Evolutionary conservation across 2,329 filamentous ascomycete species (phyloP), one percentile per base, ranked within the genome.

Genomic region (Didymella sp.): DNA sequence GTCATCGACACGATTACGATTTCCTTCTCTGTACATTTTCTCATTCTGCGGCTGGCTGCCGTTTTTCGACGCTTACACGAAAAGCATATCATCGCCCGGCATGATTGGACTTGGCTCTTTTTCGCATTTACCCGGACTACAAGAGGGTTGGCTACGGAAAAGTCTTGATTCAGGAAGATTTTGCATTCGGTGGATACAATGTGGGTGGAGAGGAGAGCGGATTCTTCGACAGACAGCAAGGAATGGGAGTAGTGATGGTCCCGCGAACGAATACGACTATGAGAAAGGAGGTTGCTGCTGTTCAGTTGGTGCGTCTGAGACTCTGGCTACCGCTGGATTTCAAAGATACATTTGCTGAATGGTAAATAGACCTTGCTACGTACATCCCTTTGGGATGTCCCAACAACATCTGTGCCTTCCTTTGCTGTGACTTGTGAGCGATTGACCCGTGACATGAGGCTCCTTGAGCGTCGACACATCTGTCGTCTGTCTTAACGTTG

Each of bases 1-100:
- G 61, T 59, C 64, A 68, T 72, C 66, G 69, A 69, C 68, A 72
- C 58, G 65, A 70, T 71, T 67, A 75, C 68, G 72, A 74, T 64
- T 73, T 75, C 67, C 66, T 73, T 74, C 69, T 62, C 55, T 74
- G 73, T 75, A 75, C 60, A 75, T 74, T 68, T 74, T 74, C 68
- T 71, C 70, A 69, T 72, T 72, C 72, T 71, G 69, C 73, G 73
- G 73, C 71, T 68, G 61, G 69, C 69, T 67, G 72, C 73, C 72
- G 71, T 73, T 68, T 72, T 75, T 72, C 64, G 63, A 67, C 66
- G 65, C 67, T 72, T 70, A 62, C 66, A 67, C 68, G 69, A 73
- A 75, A 74, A 74, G 71, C 71, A 73, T 68, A 69, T 69, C 58
- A 70, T 72, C 70, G 66, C 68, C 68, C 64, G 66, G 70, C 72